Evolutionary conservation across 2,329 filamentous ascomycete genomes (phyloP).

Genomic region (Aureobasidium musti): DNA sequence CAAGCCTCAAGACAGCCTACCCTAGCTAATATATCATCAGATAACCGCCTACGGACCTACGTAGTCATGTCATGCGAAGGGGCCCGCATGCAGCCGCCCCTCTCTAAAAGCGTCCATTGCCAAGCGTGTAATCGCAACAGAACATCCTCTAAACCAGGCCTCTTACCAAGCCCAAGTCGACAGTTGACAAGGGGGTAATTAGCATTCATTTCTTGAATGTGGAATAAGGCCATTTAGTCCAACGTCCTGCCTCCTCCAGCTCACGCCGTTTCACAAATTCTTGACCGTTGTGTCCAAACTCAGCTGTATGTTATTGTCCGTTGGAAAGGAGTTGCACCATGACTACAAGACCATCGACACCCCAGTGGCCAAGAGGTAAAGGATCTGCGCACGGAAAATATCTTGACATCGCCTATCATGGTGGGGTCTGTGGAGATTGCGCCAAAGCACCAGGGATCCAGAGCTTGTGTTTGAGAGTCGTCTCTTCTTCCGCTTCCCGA

Average conservation of each 20-base stretch:
- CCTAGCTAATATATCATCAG: slow-evolving; percentile 25
- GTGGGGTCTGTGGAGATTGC: slow-evolving; percentile 27
- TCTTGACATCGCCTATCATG: slow-evolving; percentile 21
- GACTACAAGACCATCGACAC: neutral
- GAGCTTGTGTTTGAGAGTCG: neutral
- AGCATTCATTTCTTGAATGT: neutral
- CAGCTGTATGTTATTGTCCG: slow-evolving; percentile 21
- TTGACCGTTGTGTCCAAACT: slow-evolving; percentile 3
- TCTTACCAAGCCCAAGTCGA: neutral
- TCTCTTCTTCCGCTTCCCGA: too few species aligned
- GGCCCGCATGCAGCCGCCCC: slow-evolving; percentile 20
- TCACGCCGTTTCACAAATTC: slow-evolving; percentile 1
- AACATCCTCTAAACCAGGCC: slow-evolving; percentile 1
- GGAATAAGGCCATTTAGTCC: neutral
- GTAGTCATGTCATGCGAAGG: slow-evolving; percentile 7
- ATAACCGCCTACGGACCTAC: slow-evolving; percentile 8
- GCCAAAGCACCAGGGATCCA: neutral
- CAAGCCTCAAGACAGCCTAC: slow-evolving; percentile 12
- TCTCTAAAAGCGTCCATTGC: slow-evolving; percentile 9
- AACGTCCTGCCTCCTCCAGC: slow-evolving; percentile 16
- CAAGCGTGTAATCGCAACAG: slow-evolving; percentile 5
- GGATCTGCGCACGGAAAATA: slow-evolving; percentile 18
- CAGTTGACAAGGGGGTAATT: slow-evolving; percentile 25
- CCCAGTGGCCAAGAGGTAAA: slow-evolving; percentile 6
- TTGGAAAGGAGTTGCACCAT: slow-evolving; percentile 5